These are phyloP conservation scores for Dentipellis fragilis DNA, from an alignment of 768 basidiomycete species.

Conservation along the genomic window DNA sequence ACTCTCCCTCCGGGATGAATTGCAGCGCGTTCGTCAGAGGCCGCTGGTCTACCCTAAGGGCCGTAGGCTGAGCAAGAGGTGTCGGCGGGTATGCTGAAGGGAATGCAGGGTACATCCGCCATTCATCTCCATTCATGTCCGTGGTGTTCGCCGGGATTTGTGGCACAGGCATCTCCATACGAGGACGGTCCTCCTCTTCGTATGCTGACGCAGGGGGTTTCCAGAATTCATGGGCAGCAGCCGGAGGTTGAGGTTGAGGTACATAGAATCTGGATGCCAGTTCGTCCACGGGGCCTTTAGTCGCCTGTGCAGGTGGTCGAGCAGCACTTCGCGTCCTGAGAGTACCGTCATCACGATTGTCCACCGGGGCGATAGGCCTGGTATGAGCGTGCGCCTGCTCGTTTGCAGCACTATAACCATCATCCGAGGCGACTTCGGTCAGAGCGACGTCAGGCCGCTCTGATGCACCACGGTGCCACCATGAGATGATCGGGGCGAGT, in stretches of 20 bases:
- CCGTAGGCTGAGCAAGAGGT: slow-evolving; percentile 32
- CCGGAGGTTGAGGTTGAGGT: background rate
- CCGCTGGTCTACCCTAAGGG: slow-evolving; percentile 8
- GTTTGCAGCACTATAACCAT: slow-evolving; percentile 9
- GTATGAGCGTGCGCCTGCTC: background rate
- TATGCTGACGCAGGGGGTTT: slow-evolving; percentile 45
- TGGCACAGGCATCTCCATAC: slow-evolving; percentile 8
- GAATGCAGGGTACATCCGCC: slow-evolving; percentile 64
- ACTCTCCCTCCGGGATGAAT: slow-evolving; percentile 9
- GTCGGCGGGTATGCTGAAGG: slow-evolving; percentile 73
- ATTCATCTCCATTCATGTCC: slow-evolving; percentile 37
- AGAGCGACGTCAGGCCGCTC: slow-evolving; percentile 8
- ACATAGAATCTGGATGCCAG: background rate
- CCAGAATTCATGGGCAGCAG: slow-evolving; percentile 42
- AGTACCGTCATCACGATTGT: background rate
- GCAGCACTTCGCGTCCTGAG: background rate
- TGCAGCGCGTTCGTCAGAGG: slow-evolving; percentile 11
- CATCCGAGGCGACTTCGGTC: slow-evolving; percentile 13
- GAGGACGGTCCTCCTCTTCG: slow-evolving; percentile 21
- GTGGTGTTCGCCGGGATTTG: background rate
- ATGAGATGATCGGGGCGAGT: slow-evolving; percentile 23
- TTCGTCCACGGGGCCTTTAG: background rate
- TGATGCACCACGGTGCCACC: slow-evolving; percentile 19
- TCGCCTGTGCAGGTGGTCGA: background rate
- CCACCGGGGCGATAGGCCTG: background rate